phyloP scores from a whole-genome alignment of 2,329 filamentous ascomycete genomes.

The Coleophoma crateriformis region DNA sequence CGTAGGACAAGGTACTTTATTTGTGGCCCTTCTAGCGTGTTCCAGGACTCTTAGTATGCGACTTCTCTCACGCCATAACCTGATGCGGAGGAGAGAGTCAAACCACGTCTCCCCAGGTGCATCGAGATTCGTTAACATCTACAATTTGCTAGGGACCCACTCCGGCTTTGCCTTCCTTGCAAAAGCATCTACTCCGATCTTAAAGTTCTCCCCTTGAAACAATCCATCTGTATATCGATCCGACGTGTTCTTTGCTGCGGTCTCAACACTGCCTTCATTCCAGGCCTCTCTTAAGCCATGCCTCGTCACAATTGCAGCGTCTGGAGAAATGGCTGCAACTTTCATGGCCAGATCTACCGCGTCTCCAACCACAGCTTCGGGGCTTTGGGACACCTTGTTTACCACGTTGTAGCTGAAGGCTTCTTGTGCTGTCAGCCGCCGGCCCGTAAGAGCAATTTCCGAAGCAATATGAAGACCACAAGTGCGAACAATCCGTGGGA shows the following conservation, averaged over 20 bases:
- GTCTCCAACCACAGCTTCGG: constrained; percentile 41
- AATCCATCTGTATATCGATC: constrained; percentile 51
- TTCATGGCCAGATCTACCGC: constrained; percentile 56
- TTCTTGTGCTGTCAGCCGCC: constrained; percentile 52
- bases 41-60: too few relatives aligned
- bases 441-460: constrained; percentile 64
- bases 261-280: constrained; percentile 55
- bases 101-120: too few relatives aligned
- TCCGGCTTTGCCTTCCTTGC: constrained; percentile 65
- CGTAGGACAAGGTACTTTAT: too few relatives aligned
- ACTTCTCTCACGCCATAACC: too few relatives aligned
- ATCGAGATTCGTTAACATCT: constrained; percentile 11
- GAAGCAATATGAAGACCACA: constrained; percentile 62
- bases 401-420: constrained; percentile 61
- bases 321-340: constrained; percentile 63
- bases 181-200: constrained; percentile 69
- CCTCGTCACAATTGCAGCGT: constrained; percentile 66
- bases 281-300: constrained; percentile 67
- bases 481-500: constrained; percentile 60
- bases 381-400: constrained; percentile 51
- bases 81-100: too few relatives aligned
- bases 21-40: too few relatives aligned
- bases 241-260: constrained; percentile 52
- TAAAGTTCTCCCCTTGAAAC: constrained; percentile 63
- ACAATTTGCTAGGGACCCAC: constrained; percentile 62